A percentile compares a stretch with the other conserved stretches of the same genome.
phyloP scores from a whole-genome alignment of 1,284 basidiomycete species.

The Cryptococcus sp. region DNA sequence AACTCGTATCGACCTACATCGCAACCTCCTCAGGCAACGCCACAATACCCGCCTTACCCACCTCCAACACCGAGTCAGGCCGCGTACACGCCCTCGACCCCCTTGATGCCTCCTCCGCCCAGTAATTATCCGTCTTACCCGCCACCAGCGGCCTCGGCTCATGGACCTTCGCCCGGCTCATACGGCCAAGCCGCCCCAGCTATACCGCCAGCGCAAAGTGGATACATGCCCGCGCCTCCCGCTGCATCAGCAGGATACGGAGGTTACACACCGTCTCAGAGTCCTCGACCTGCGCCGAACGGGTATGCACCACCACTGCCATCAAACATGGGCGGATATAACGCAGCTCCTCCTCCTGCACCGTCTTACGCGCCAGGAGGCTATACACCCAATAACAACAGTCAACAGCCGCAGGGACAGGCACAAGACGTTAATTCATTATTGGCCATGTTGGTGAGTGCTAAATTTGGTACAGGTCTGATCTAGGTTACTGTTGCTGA shows the following conservation, averaged over 20 bases:
- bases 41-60: constrained; percentile 1
- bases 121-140: background rate
- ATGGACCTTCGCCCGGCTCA: constrained; percentile 3
- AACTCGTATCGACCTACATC: background rate
- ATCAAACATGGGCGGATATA: constrained; percentile 2
- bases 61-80: background rate
- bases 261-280: constrained; percentile 1
- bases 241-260: background rate
- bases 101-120: background rate
- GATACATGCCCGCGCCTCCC: background rate
- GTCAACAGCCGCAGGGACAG: background rate
- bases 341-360: constrained; percentile 3
- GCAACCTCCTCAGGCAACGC: background rate
- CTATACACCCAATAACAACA: too few species aligned
- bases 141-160: background rate
- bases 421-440: constrained; percentile 19
- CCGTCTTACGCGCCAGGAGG: constrained; percentile 1
- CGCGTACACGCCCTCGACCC: background rate
- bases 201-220: background rate
- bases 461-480: too few species aligned
- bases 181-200: background rate
- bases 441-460: constrained; percentile 24
- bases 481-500: too few species aligned
- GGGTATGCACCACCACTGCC: background rate
- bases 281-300: background rate